Conservation (phyloP, 768 basidiomycete species). For the Sporobolomyces pararoseus region DNA sequence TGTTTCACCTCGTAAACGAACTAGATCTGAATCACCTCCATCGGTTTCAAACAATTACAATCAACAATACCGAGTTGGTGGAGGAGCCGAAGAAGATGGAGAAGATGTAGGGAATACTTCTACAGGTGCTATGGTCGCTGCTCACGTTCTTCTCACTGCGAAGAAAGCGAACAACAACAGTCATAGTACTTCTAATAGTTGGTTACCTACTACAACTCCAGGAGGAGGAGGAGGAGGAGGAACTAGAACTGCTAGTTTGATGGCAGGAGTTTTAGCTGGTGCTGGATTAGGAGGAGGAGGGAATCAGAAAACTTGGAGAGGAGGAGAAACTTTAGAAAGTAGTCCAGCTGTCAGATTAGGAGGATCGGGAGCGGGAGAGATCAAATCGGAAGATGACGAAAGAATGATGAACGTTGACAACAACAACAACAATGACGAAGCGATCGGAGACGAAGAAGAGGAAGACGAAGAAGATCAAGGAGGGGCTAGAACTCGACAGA, state of each 20-base stretch:
- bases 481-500: background rate
- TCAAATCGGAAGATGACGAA: constrained; percentile 3
- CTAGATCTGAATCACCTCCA: constrained; percentile 25
- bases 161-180: constrained; percentile 14
- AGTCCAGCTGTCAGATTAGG: constrained; percentile 17
- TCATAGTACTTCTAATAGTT: background rate
- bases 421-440: background rate
- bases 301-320: constrained; percentile 5
- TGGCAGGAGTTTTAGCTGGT: background rate
- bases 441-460: constrained; percentile 2
- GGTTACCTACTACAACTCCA: background rate
- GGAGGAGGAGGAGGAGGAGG: too few relatives aligned
- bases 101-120: constrained; percentile 14
- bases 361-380: background rate
- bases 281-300: background rate
- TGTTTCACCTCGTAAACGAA: constrained; percentile 27
- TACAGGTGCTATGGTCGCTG: constrained; percentile 21
- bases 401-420: background rate
- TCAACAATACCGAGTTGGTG: background rate
- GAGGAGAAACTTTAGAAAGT: constrained; percentile 19
- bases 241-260: background rate
- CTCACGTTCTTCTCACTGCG: constrained; percentile 32
- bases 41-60: background rate
- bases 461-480: background rate
- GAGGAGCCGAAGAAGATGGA: background rate